Percentiles rank a stretch among this genome's conserved stretches.
Evolutionary conservation across 169 alveolate genomes (phyloP).

Genomic region (Plasmodium coatneyi): DNA sequence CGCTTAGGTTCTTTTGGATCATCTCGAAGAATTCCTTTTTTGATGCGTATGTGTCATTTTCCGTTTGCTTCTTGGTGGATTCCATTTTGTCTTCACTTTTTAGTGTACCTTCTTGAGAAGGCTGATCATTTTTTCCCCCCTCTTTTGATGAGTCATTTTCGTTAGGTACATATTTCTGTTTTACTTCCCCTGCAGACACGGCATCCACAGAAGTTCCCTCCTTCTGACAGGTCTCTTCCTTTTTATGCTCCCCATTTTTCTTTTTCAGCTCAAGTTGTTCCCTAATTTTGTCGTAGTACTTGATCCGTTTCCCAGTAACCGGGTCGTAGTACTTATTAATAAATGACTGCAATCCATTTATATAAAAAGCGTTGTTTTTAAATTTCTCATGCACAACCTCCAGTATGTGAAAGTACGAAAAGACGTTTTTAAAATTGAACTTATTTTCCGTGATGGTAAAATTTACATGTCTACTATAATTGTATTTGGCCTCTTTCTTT

Average conservation of each 20-base stretch:
- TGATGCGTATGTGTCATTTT: not conserved
- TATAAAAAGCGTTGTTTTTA: conserved; percentile 60
- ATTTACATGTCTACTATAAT: conserved; percentile 74
- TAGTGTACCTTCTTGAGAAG: not conserved
- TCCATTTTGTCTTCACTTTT: not conserved
- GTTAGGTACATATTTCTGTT: not conserved
- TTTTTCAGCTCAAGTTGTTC: conserved; percentile 31
- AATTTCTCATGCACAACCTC: conserved; percentile 73
- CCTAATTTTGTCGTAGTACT: conserved; percentile 51
- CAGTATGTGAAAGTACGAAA: conserved; percentile 70
- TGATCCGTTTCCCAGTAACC: conserved; percentile 52
- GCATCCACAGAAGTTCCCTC: not conserved
- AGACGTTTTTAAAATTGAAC: conserved; percentile 67
- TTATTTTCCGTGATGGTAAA: conserved; percentile 65
- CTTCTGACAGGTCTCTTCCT: not conserved
- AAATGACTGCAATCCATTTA: conserved; percentile 69
- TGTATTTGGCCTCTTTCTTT: conserved; percentile 64
- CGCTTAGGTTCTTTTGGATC: conserved; percentile 32
- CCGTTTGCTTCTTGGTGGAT: not conserved
- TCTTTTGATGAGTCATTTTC: not conserved
- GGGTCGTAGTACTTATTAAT: conserved; percentile 75
- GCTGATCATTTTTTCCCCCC: not conserved
- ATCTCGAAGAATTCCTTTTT: conserved; percentile 46
- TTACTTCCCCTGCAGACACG: not conserved
- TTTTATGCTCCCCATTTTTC: conserved; percentile 12